Base-by-base conservation (phyloP, 371 early-diverging fungal species). In the Circinella minor region DNA sequence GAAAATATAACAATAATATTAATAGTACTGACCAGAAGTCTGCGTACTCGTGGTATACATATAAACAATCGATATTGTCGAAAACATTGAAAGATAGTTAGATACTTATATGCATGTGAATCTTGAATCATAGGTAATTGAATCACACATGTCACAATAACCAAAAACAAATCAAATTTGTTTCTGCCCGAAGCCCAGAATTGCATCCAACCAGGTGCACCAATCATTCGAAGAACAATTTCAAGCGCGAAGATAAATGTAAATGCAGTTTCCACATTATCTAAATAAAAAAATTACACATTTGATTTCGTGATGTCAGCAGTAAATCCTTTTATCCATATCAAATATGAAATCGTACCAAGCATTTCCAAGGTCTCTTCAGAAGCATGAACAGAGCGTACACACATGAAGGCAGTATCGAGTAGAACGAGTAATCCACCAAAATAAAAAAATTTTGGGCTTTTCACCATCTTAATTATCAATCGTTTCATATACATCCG, bases 61-160 rank as follows among this genome's bases (percentile, higher is more conserved):
- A 85, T 79, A 46, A 88, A 78, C 9, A 88, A 68, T 13, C 89
- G 86, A 67, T 88, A 88, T 1, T 76, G 27, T 27, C 89, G 69
- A 34, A 85, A 43, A 13, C 85, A 79, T 57, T 87, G 89, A 63
- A 88, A 88, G 6, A 82, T 72, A 0, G 89, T 88, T 27, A 88
- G 70, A 62, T 88, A 88, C 55, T 81, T 85, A 73, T 81, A 88
- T 38, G 74, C 75, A 13, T 72, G 68, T 36, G 83, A 82, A 34
- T 80, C 77, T 61, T 83, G 84, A 37, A 88, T 86, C 68, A 75
- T 74, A 0, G 89, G 89, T 17, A 88, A 48, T 62, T 86, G 87
- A 18, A 88, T 79, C 7, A 88, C 76, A 18, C 84, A 80, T 1
- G 89, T 87, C 17, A 71, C 67, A 47, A 88, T 78, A 1, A 85